phyloP scores from a whole-genome alignment of 2,329 filamentous ascomycete genomes.

The Paecilomyces niveus region DNA sequence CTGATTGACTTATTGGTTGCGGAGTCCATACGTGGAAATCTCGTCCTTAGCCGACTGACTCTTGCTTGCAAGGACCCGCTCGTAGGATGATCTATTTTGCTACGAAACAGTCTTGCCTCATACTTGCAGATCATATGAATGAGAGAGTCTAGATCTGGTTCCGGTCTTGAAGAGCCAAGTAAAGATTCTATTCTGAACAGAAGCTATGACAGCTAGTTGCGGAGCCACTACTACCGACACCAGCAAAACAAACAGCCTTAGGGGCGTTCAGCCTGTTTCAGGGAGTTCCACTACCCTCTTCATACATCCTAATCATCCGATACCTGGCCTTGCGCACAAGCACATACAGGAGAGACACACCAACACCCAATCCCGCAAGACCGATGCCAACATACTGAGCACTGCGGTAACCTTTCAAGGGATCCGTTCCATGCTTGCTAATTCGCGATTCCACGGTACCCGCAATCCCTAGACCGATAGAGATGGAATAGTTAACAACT shows the following conservation, averaged over 20 bases:
- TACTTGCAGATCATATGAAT: no score
- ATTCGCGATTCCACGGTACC: constrained; percentile 54
- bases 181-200: no score
- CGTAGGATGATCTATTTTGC: no score
- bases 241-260: background rate
- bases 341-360: constrained; percentile 6
- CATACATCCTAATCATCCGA: background rate
- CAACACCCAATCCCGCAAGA: constrained; percentile 18
- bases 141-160: no score
- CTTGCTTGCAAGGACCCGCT: no score
- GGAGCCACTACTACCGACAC: background rate
- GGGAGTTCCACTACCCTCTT: background rate
- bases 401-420: constrained; percentile 30
- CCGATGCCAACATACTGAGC: constrained; percentile 35
- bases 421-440: constrained; percentile 27
- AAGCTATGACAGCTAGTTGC: no score
- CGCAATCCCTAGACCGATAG: constrained; percentile 59
- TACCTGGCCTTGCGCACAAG: background rate
- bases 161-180: no score
- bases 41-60: no score
- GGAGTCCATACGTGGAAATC: no score
- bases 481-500: constrained; percentile 62
- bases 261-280: background rate
- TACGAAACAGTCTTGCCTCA: no score
- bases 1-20: no score